Percentiles rank a stretch among this genome's conserved stretches.
These are phyloP conservation scores for Flueggea neowawraea DNA, from an alignment of 441 rosid genomes.

Conservation along the genomic window DNA sequence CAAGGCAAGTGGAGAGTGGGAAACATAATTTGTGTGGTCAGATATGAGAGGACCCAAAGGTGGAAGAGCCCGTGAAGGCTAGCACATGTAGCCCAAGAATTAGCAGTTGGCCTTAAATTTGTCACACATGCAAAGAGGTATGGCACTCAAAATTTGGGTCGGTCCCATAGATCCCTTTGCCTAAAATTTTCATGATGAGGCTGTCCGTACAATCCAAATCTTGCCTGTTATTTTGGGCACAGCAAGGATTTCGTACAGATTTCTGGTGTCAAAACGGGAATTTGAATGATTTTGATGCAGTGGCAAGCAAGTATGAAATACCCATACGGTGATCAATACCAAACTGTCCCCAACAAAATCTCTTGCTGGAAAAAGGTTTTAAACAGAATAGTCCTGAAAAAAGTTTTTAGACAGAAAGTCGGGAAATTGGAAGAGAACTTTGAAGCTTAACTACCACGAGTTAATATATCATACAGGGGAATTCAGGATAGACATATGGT, in stretches of 20 bases:
- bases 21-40: conserved; percentile 16
- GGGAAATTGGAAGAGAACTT: too few species aligned
- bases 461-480: too few species aligned
- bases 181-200: conserved; percentile 4
- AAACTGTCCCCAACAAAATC: too few species aligned
- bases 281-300: too few species aligned
- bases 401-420: too few species aligned
- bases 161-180: conserved; percentile 14
- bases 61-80: conserved; percentile 21
- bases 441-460: too few species aligned
- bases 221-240: not conserved
- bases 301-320: too few species aligned
- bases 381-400: too few species aligned
- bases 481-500: too few species aligned
- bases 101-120: conserved; percentile 4
- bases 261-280: not conserved
- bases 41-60: conserved; percentile 7
- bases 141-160: conserved; percentile 10
- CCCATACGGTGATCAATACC: too few species aligned
- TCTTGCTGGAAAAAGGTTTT: too few species aligned
- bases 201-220: conserved; percentile 13
- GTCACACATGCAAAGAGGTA: conserved; percentile 16
- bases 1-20: conserved; percentile 21
- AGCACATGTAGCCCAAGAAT: conserved; percentile 12
- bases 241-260: not conserved